Percentiles rank a stretch among this genome's conserved stretches.
Conservation (phyloP, 371 early-diverging fungal genomes). For the Mucor indicus region DNA sequence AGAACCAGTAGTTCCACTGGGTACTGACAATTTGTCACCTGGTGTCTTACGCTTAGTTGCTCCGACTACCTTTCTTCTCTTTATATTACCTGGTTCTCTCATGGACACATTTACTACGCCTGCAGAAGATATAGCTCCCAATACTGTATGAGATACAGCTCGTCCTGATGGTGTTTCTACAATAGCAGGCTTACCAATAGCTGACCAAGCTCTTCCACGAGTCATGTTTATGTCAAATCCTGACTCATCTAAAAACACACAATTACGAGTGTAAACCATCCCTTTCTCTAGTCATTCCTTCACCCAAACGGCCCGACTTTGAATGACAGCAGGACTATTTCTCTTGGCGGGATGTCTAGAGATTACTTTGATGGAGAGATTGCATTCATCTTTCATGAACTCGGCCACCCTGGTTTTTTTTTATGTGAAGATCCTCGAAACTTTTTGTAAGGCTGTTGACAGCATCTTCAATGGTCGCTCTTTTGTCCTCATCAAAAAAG, state of each 20-base stretch:
- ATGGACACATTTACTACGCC: slow-evolving; percentile 8
- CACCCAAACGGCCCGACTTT: slow-evolving; percentile 9
- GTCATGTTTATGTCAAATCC: neutral
- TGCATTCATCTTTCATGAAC: slow-evolving; percentile 15
- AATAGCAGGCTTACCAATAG: neutral
- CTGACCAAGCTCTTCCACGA: slow-evolving; percentile 1
- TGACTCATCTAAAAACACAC: slow-evolving; percentile 4
- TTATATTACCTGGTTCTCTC: slow-evolving; percentile 3
- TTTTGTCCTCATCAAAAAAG: slow-evolving; percentile 6
- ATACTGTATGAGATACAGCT: slow-evolving; percentile 4
- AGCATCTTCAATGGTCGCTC: slow-evolving; percentile 6
- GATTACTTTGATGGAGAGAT: slow-evolving; percentile 8
- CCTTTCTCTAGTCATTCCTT: slow-evolving; percentile 3
- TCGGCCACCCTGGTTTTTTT: slow-evolving; percentile 11
- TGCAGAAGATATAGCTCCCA: slow-evolving; percentile 4
- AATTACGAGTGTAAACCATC: neutral
- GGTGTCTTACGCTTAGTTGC: slow-evolving; percentile 9
- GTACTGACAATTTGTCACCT: slow-evolving; percentile 3
- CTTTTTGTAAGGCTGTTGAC: neutral
- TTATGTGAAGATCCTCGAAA: slow-evolving; percentile 5
- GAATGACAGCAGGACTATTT: slow-evolving; percentile 3
- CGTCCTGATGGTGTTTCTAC: slow-evolving; percentile 7
- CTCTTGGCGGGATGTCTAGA: slow-evolving; percentile 5
- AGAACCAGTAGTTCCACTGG: slow-evolving; percentile 2
- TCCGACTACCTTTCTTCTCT: slow-evolving; percentile 8